Base-by-base conservation (phyloP, 768 basidiomycete genomes). In the Rhodotorula sphaerocarpa region DNA sequence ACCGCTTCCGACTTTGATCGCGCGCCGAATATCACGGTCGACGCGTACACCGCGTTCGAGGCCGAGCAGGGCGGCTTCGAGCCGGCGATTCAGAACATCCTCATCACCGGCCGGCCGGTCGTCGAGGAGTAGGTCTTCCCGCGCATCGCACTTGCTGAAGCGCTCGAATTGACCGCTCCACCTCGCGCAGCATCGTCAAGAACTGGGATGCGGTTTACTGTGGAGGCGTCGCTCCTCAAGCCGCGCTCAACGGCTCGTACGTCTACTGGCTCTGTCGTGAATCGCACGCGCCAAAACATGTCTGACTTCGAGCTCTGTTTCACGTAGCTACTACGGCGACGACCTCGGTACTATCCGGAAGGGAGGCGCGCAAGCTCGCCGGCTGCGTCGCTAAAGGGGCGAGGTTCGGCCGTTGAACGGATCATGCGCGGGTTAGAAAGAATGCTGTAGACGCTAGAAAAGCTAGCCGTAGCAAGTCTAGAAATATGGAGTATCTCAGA, bases 1-100 rank as follows among this genome's bases (percentile, higher is more conserved):
- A 76, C 77, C 25, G 76, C 65, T 45, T 75, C 74, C 39, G 74
- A 76, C 70, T 76, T 76, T 55, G 76, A 76, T 68, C 66, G 74
- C 30, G 57, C 61, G 21, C 60, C 53, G 18, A 48, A 72, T 63
- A 44, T 42, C 31, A 72, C 60, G 4, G 58, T n/a, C 50, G 54
- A 55, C 31, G 66, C 73, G 36, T 70, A 73, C 34, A 73, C 73
- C 51, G 66, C 77, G 21, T 74, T 78, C 61, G 55, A 71, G 42
- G 74, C 72, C 14, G 55, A 67, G 43, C 65, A 73, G 28, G 73
- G 73, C 15, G 78, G 77, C 9, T 75, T 75, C 67, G 70, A 36
- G 14, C 66, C 75, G 4, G 66, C 79, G 12, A 61, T 78, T 50
- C 58, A 61, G 59, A 79, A 79, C 70, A 72, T 79, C 57, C 65